Evolutionary conservation across 106 monocot species (phyloP).

Genomic region (Dendrobium huoshanense): DNA sequence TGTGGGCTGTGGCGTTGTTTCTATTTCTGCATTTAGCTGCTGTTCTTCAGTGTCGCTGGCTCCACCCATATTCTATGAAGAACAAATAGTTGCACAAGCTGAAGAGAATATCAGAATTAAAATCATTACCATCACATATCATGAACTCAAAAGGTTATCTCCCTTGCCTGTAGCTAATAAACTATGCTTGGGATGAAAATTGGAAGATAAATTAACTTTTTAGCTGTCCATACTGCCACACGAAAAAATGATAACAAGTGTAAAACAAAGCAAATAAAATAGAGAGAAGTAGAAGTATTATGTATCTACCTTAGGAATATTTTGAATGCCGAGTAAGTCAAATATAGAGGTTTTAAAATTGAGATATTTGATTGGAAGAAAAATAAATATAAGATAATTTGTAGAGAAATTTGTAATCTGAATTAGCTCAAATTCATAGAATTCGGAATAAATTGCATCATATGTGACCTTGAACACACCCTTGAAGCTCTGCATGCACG

Average conservation of each 20-base stretch:
- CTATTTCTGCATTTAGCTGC: slow-evolving; percentile 18
- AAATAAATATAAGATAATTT: too few species aligned
- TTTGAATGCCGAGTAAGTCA: neutral
- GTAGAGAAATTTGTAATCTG: too few species aligned
- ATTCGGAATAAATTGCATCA: neutral
- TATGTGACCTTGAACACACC: neutral
- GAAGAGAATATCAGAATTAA: neutral
- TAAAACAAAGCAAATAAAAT: neutral
- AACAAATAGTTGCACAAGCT: neutral
- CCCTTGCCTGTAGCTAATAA: neutral
- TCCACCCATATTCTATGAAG: slow-evolving; percentile 27
- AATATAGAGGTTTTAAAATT: neutral
- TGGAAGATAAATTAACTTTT: neutral
- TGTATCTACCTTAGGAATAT: neutral
- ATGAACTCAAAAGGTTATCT: neutral
- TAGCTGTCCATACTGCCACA: neutral
- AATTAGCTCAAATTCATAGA: neutral
- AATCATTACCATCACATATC: neutral
- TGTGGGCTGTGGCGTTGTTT: slow-evolving; percentile 34
- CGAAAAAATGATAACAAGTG: neutral
- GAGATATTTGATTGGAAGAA: too few species aligned
- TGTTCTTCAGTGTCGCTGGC: slow-evolving; percentile 41
- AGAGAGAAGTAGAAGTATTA: neutral
- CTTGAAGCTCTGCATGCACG: too few species aligned
- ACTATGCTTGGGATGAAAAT: neutral